Evolutionary conservation across 2,329 filamentous ascomycete genomes (phyloP), one percentile per base, ranked within the genome.

Genomic region (Paecilomyces sp.): DNA sequence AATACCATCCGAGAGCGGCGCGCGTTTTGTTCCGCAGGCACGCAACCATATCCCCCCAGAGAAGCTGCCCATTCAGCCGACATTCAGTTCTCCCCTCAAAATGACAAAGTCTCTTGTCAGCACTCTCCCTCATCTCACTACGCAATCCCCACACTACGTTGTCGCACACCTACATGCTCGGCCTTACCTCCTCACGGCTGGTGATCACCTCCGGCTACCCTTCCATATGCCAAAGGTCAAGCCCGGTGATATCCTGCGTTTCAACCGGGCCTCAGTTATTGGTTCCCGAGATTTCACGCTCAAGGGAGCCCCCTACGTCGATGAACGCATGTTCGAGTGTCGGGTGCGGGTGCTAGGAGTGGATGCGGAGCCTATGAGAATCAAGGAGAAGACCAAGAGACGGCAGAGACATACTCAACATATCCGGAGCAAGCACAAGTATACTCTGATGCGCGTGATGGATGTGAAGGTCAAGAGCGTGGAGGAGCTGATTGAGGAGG

Each of bases 231-330:
- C 87, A 2, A 86, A 84, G 28, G 89, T 91, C 4, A 77, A 82
- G 7, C 88, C 92, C 0, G 94, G 94, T 31, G 93, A 97, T 72
- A 80, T 95, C 41, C 82, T 99, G 61, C 89, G 92, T 6, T 83
- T 99, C 60, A 93, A 96, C 78, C 88, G 92, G 59, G 94, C 92
- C 25, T 88, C 86, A 50, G 81, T 88, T 58, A 78, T 99, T 53
- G 94, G 94, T 30, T 93, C 88, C 66, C 84, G 94, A 64, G 93
- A 97, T 74, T 96, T 90, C 77, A 97, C 93, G 4, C 81, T 97
- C 64, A 90, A 92, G 74, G 90, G 90, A 4, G 79, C 83, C 3
- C 86, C 89, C n/a, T 93, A 89, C 71, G 78, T 97, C 63, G 92
- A 97, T 73, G 88, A 93, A 75, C 78, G 86, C 58, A 76, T 96